phyloP scores from a whole-genome alignment of 306 rosid genomes.

The Quercus wislizeni region DNA sequence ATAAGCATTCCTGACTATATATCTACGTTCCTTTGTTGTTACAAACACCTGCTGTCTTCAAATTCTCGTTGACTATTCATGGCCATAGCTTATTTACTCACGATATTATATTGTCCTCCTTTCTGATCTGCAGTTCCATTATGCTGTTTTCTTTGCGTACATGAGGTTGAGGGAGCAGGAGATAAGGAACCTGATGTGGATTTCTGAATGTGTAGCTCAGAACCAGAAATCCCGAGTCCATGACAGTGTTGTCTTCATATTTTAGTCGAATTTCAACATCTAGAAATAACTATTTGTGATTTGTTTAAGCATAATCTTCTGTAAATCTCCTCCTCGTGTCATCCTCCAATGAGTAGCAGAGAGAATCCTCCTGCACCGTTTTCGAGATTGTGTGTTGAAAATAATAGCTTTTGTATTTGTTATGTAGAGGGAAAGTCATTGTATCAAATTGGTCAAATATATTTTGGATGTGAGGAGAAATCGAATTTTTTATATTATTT shows the following conservation, averaged over 20 bases:
- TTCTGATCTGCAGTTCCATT: conserved; percentile 76
- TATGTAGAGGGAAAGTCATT: conserved; percentile 2
- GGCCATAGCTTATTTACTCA: background rate
- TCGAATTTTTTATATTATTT: conserved; percentile 4
- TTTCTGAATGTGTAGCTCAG: conserved; percentile 96
- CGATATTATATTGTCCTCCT: conserved; percentile 8
- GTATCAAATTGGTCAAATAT: background rate
- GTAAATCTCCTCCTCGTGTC: conserved; percentile 35
- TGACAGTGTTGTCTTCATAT: conserved; percentile 93
- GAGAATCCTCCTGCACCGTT: conserved; percentile 26
- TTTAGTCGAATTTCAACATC: conserved; percentile 40
- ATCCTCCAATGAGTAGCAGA: conserved; percentile 18
- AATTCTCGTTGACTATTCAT: background rate
- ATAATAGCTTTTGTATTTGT: conserved; percentile 16
- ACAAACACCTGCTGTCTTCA: background rate
- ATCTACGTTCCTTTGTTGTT: background rate
- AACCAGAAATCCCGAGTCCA: conserved; percentile 98
- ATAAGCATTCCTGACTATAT: background rate
- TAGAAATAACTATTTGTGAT: conserved; percentile 1
- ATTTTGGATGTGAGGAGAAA: conserved; percentile 7
- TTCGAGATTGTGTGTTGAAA: conserved; percentile 36
- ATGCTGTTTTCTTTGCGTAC: conserved; percentile 91
- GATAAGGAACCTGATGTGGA: conserved; percentile 97
- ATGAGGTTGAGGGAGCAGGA: conserved; percentile 99
- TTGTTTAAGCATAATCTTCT: conserved; percentile 36